A percentile compares a stretch with the other conserved stretches of the same genome.
These are phyloP conservation scores for Globisporangium uncinulatum DNA, from an alignment of 352 stramenopile species.

Conservation along the genomic window DNA sequence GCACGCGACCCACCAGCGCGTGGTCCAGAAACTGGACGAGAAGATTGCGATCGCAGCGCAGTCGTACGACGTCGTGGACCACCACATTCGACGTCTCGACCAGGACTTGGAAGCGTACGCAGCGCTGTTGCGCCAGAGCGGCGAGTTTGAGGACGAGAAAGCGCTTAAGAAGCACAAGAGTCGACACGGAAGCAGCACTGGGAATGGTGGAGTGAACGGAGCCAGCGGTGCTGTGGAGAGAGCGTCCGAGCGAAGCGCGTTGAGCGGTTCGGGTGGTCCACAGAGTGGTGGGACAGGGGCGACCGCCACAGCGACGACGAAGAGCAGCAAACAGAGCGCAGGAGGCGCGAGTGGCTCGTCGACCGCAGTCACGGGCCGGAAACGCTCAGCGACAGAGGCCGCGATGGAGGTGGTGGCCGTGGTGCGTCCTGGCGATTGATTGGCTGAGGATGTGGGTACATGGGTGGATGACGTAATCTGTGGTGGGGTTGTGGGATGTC, in stretches of 20 bases:
- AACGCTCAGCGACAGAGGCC: constrained; percentile 38
- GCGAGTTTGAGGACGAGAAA: constrained; percentile 78
- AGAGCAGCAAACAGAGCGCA: constrained; percentile 11
- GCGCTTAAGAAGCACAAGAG: constrained; percentile 49
- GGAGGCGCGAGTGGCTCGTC: constrained; percentile 4
- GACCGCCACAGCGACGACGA: not conserved
- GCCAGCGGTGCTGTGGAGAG: not conserved
- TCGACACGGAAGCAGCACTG: constrained; percentile 1
- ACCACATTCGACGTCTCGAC: constrained; percentile 80
- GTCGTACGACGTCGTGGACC: constrained; percentile 83
- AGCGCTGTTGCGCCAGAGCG: constrained; percentile 60
- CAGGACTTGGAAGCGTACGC: constrained; percentile 73
- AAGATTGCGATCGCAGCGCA: constrained; percentile 85
- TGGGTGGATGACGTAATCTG: not conserved
- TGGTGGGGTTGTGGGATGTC: not conserved
- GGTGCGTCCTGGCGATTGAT: constrained; percentile 15
- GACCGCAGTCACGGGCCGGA: constrained; percentile 20
- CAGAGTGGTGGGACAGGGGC: not conserved
- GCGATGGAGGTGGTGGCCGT: constrained; percentile 20
- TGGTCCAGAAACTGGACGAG: constrained; percentile 84
- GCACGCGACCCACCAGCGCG: constrained; percentile 52
- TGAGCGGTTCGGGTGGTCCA: not conserved
- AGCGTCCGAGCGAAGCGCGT: not conserved
- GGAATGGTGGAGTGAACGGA: not conserved
- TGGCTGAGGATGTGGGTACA: not conserved